phyloP scores from a whole-genome alignment of 768 basidiomycete genomes.

The Cystofilobasidium bisporidii region DNA sequence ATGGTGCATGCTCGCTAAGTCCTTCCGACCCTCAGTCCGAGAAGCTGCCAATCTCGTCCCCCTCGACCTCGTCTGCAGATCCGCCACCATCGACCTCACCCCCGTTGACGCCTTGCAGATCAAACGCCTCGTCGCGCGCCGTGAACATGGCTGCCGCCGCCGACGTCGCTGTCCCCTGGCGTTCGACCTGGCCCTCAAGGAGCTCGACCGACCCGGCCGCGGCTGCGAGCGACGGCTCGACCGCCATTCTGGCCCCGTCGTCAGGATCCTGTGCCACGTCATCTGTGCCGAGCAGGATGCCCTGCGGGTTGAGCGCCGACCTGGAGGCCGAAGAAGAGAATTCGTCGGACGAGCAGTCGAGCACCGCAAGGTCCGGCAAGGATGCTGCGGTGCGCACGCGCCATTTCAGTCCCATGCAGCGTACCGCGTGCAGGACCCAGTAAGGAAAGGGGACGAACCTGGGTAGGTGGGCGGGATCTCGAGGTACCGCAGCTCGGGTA shows the following conservation, averaged over 20 bases:
- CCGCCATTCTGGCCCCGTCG: not conserved
- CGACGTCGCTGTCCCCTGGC: not conserved
- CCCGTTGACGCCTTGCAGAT: not conserved
- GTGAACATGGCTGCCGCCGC: not conserved
- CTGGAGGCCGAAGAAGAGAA: not conserved
- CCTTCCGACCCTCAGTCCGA: too few relatives aligned
- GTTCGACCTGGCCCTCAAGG: not conserved
- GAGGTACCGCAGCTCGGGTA: conserved; percentile 17
- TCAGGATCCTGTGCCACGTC: not conserved
- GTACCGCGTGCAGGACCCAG: not conserved
- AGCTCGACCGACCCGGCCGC: not conserved
- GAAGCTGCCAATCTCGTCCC: conserved; percentile 1
- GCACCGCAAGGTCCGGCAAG: not conserved
- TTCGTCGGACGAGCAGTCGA: not conserved
- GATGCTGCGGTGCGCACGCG: conserved; percentile 4
- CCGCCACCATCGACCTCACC: not conserved
- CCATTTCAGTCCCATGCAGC: too few relatives aligned
- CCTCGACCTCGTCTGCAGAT: not conserved
- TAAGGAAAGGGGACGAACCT: not conserved
- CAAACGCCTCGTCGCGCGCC: not conserved
- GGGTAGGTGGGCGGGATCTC: conserved; percentile 19
- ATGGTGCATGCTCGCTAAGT: too few relatives aligned
- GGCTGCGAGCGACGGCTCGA: not conserved
- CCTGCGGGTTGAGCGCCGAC: conserved; percentile 9
- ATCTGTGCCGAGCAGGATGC: conserved; percentile 7